A percentile compares a stretch with the other conserved stretches of the same genome.
These are phyloP conservation scores for Phaffomyces antillensis DNA, from an alignment of 805 yeast genomes.

Conservation along the genomic window DNA sequence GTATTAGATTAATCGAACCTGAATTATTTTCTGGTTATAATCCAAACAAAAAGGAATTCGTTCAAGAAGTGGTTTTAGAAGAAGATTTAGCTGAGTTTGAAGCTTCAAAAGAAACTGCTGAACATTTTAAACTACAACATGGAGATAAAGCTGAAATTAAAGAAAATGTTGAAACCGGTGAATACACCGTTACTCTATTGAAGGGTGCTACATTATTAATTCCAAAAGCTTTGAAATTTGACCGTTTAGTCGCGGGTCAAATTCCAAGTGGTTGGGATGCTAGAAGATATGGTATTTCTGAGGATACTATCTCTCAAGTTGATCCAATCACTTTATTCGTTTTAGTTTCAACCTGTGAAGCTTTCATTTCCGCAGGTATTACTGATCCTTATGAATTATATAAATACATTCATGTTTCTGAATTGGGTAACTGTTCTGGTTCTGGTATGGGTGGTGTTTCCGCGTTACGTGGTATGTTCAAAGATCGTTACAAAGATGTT, in stretches of 20 bases:
- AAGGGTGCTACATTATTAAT: conserved; percentile 88
- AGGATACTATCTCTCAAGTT: conserved; percentile 88
- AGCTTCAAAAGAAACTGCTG: conserved; percentile 91
- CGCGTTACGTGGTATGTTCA: conserved; percentile 97
- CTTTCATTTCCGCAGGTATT: conserved; percentile 87
- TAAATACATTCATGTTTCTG: conserved; percentile 96
- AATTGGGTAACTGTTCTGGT: conserved; percentile 98
- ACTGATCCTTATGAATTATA: conserved; percentile 98
- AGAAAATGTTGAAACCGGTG: conserved; percentile 84
- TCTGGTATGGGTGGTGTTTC: conserved; percentile 99
- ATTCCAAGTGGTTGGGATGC: conserved; percentile 99
- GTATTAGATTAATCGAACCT: conserved; percentile 95
- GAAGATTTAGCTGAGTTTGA: conserved; percentile 96
- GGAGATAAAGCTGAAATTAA: conserved; percentile 91
- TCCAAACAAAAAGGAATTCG: conserved; percentile 85
- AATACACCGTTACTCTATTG: conserved; percentile 80
- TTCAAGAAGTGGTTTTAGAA: conserved; percentile 94
- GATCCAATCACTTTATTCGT: conserved; percentile 93
- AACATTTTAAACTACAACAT: conserved; percentile 88
- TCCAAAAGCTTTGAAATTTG: conserved; percentile 71
- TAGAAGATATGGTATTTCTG: conserved; percentile 87
- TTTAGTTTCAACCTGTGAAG: conserved; percentile 91
- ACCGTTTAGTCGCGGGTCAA: conserved; percentile 70
- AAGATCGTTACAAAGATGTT: conserved; percentile 83
- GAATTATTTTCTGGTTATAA: conserved; percentile 91